Evolutionary conservation across 257 asterid genomes (phyloP), one percentile per base, ranked within the genome.

Genomic region (Salvia splendens): DNA sequence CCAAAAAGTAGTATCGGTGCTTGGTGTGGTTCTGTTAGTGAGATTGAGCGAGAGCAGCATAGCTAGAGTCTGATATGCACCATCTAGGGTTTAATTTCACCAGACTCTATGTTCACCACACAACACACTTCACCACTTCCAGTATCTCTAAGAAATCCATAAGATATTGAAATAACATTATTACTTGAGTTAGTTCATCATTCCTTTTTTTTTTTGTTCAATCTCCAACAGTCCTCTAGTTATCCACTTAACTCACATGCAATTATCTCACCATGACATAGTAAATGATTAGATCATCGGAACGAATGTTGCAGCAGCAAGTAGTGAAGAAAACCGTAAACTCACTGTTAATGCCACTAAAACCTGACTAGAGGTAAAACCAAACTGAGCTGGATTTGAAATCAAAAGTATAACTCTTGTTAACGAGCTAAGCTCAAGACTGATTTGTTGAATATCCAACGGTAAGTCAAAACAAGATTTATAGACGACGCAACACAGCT

Each of bases 181-280:
- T 6, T 47, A 36, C 14, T n/a, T 5, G 47, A 30, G n/a, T 49
- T 24, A 8, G 14, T 35, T 17, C 51, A 12, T 14, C 57, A 32
- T 49, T 40, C 9, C 24, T 40, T 38, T 30, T 36, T 40, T 38
- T 30, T 7, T 50, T 1, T 5, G 30, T 28, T 20, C 5, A 0
- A 49, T 60, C 46, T 38, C 24, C 43, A 40, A 50, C 51, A 12
- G 33, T 6, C 35, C 10, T 73, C 63, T 35, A 55, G 20, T 45
- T n/a, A 64, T 5, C 45, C 11, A 55, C 66, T 3, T 40, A 15
- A 28, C 68, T 28, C 12, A 6, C 32, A 46, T 65, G 48, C 53
- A 50, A 65, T 11, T 11, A 57, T 66, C 68, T 58, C 55, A 47
- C 32, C 20, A 47, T 24, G 38, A 38, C 20, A 58, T 48, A 64